Conservation (phyloP, 768 basidiomycete genomes). For the Paxillus rubicundulus region DNA sequence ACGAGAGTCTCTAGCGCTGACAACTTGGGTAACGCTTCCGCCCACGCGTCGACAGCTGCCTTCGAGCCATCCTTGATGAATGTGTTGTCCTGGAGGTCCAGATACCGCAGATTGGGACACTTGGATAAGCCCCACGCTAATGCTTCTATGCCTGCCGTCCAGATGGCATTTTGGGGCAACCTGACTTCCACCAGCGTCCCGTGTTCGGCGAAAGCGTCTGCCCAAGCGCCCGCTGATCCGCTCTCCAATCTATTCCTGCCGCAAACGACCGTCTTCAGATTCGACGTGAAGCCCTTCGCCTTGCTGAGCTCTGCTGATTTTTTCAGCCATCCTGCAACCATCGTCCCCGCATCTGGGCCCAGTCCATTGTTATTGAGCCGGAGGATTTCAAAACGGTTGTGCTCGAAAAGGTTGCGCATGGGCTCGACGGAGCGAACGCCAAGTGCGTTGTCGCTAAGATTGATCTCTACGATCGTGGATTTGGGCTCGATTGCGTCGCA, state of each 20-base stretch:
- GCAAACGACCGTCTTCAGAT: slow-evolving; percentile 79
- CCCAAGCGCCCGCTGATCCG: slow-evolving; percentile 81
- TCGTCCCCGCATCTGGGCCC: slow-evolving; percentile 82
- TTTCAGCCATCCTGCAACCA: slow-evolving; percentile 81
- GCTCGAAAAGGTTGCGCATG: slow-evolving; percentile 83
- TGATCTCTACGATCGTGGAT: slow-evolving; percentile 77
- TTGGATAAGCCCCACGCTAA: slow-evolving; percentile 74
- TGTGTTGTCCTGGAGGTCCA: slow-evolving; percentile 94
- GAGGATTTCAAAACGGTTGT: slow-evolving; percentile 77
- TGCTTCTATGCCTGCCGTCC: slow-evolving; percentile 83
- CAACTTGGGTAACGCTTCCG: slow-evolving; percentile 67
- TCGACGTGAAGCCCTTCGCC: slow-evolving; percentile 64
- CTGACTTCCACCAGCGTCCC: slow-evolving; percentile 78
- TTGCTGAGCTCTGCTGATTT: slow-evolving; percentile 71
- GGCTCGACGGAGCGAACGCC: slow-evolving; percentile 94
- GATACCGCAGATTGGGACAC: slow-evolving; percentile 60
- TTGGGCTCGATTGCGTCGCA: slow-evolving; percentile 85
- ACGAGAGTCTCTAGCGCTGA: slow-evolving; percentile 74
- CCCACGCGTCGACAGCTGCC: slow-evolving; percentile 57
- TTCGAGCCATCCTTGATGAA: slow-evolving; percentile 66
- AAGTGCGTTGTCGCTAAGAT: slow-evolving; percentile 95
- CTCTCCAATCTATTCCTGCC: slow-evolving; percentile 96
- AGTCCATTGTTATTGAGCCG: slow-evolving; percentile 97
- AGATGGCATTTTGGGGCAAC: slow-evolving; percentile 98
- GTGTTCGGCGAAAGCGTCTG: slow-evolving; percentile 84